These are phyloP conservation scores for Westerdykella sp. DNA, from an alignment of 2,329 filamentous ascomycete species.

Conservation along the genomic window DNA sequence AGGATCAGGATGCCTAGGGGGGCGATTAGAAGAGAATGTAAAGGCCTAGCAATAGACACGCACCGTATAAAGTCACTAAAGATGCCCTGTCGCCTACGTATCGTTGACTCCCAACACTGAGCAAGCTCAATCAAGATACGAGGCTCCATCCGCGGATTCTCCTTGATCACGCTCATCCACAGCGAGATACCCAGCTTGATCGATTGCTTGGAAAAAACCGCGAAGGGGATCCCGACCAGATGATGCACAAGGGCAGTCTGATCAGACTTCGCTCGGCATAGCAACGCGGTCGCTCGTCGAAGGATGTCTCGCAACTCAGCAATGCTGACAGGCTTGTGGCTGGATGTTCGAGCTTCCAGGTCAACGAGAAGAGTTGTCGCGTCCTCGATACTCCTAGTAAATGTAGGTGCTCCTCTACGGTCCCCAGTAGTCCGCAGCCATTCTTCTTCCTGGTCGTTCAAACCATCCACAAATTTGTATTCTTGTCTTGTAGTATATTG, in stretches of 20 bases:
- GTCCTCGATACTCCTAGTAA: constrained; percentile 44
- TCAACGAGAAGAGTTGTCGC: constrained; percentile 59
- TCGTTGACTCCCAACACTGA: constrained; percentile 82
- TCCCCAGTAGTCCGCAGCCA: constrained; percentile 48
- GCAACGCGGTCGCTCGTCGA: constrained; percentile 73
- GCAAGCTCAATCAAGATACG: constrained; percentile 80
- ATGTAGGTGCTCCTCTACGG: constrained; percentile 11
- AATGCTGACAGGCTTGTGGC: constrained; percentile 63
- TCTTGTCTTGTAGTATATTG: constrained; percentile 97
- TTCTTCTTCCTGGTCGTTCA: constrained; percentile 58
- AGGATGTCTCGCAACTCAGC: constrained; percentile 74
- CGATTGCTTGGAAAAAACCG: constrained; percentile 86
- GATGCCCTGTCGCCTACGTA: constrained; percentile 70
- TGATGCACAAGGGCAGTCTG: constrained; percentile 77
- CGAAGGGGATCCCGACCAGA: constrained; percentile 87
- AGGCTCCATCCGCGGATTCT: constrained; percentile 83
- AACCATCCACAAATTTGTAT: constrained; percentile 78
- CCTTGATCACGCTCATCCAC: constrained; percentile 95
- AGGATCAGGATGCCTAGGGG: constrained; percentile 62
- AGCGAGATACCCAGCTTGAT: constrained; percentile 93
- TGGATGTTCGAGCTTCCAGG: constrained; percentile 64
- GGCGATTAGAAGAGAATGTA: constrained; percentile 1
- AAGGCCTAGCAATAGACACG: constrained; percentile 19
- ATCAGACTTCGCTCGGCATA: constrained; percentile 71
- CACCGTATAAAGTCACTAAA: constrained; percentile 67